Percentiles rank a stretch among this genome's conserved stretches.
phyloP scores from a whole-genome alignment of 2,329 filamentous ascomycete genomes.

The Plectosphaerella plurivora region DNA sequence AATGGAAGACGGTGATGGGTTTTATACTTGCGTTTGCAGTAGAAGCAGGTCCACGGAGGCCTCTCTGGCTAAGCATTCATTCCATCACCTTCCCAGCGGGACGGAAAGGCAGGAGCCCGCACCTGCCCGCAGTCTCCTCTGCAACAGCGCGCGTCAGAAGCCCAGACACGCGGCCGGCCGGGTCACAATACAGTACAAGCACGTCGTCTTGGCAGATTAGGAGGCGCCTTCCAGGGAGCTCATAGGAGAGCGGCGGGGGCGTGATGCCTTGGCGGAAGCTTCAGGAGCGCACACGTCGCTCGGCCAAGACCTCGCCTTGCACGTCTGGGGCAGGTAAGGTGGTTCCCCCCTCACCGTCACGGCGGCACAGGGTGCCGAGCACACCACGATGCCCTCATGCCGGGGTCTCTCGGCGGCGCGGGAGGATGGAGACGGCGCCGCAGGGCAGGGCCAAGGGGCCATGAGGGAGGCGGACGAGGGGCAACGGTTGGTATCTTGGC shows the following conservation, averaged over 20 bases:
- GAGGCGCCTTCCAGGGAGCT: not conserved
- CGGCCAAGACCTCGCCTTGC: not conserved
- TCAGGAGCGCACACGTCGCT: slow-evolving; percentile 1
- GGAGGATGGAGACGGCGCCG: not conserved
- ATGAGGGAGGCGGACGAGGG: not conserved
- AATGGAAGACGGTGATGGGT: not conserved
- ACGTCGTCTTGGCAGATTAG: not conserved
- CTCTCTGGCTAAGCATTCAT: not conserved
- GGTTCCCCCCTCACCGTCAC: not conserved
- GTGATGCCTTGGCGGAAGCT: not conserved
- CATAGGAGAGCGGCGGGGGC: not conserved
- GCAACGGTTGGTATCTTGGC: not conserved
- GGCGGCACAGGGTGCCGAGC: not conserved
- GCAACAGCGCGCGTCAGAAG: not conserved
- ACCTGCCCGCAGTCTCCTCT: not conserved
- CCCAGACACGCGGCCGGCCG: not conserved
- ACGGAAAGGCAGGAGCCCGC: not conserved
- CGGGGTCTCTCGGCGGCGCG: not conserved
- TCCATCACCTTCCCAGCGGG: not conserved
- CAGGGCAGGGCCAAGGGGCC: not conserved
- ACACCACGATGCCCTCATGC: not conserved
- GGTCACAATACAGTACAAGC: no score
- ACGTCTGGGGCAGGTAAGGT: not conserved
- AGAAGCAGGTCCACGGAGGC: not conserved
- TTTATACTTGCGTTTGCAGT: not conserved